phyloP scores from a whole-genome alignment of 306 rosid genomes.

The Lablab purpureus region DNA sequence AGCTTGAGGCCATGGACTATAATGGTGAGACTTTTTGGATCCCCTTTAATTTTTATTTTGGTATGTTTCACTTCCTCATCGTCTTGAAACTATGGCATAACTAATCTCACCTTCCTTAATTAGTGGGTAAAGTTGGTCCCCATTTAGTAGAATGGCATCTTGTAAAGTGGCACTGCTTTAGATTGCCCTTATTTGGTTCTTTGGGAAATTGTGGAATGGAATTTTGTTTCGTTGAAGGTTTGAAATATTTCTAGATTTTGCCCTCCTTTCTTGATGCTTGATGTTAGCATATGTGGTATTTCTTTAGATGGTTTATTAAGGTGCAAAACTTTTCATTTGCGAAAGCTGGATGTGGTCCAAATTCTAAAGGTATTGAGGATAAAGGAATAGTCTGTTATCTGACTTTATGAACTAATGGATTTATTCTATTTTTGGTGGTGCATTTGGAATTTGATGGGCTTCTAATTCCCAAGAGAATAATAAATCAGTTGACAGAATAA shows the following conservation, averaged over 20 bases:
- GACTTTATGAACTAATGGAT: constrained; percentile 43
- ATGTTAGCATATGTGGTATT: constrained; percentile 38
- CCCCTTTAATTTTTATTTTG: constrained; percentile 21
- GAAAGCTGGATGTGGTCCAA: constrained; percentile 50
- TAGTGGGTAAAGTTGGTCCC: constrained; percentile 54
- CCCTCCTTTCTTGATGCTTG: constrained; percentile 32
- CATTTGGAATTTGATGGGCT: constrained; percentile 43
- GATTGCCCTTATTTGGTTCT: constrained; percentile 42
- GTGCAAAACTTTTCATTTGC: constrained; percentile 12
- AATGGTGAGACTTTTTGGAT: constrained; percentile 59
- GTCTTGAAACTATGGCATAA: constrained; percentile 35
- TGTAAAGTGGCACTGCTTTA: constrained; percentile 44
- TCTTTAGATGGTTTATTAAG: constrained; percentile 42
- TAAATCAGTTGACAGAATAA: constrained; percentile 37
- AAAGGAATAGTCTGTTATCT: constrained; percentile 31
- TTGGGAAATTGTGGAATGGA: constrained; percentile 45
- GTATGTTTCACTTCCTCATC: constrained; percentile 37
- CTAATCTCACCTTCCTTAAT: constrained; percentile 42
- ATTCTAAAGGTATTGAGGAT: constrained; percentile 38
- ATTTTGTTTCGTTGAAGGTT: constrained; percentile 42
- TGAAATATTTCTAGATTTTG: constrained; percentile 33
- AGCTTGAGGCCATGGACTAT: constrained; percentile 92
- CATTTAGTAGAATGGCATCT: constrained; percentile 47
- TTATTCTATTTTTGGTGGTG: constrained; percentile 47
- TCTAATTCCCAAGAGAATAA: constrained; percentile 14